A percentile compares a stretch with the other conserved stretches of the same genome.
Evolutionary conservation across 345 rosid species (phyloP).

Genomic region (Arabidopsis suecica): DNA sequence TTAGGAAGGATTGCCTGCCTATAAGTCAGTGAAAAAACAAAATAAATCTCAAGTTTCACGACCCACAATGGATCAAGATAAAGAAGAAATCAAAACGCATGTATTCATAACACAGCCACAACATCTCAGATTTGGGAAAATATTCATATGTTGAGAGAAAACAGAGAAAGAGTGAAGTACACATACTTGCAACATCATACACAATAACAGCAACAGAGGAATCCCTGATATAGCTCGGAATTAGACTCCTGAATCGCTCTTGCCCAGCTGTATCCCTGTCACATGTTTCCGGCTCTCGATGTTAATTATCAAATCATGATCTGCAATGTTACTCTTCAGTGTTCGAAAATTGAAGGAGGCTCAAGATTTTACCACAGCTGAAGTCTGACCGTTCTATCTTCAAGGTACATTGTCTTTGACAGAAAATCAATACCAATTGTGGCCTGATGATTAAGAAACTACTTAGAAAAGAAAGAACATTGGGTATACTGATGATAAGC

Average conservation of each 20-base stretch:
- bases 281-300: conserved; percentile 6
- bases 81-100: conserved; percentile 17
- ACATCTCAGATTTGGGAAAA: conserved; percentile 4
- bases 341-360: background rate
- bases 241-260: conserved; percentile 89
- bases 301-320: conserved; percentile 14
- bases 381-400: conserved; percentile 82
- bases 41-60: conserved; percentile 11
- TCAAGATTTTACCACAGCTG: conserved; percentile 67
- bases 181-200: conserved; percentile 85
- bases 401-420: conserved; percentile 89
- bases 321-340: background rate
- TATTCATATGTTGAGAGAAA: conserved; percentile 14
- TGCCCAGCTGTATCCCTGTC: conserved; percentile 91
- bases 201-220: conserved; percentile 90
- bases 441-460: conserved; percentile 54
- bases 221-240: conserved; percentile 86
- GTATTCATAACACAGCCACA: background rate
- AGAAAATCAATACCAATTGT: conserved; percentile 88
- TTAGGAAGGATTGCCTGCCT: conserved; percentile 86
- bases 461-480: conserved; percentile 13
- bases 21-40: conserved; percentile 35
- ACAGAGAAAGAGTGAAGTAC: conserved; percentile 17
- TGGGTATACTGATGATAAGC: background rate
- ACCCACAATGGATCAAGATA: background rate